Base-by-base conservation (phyloP, 106 monocot genomes). In the Agapanthus africanus region DNA sequence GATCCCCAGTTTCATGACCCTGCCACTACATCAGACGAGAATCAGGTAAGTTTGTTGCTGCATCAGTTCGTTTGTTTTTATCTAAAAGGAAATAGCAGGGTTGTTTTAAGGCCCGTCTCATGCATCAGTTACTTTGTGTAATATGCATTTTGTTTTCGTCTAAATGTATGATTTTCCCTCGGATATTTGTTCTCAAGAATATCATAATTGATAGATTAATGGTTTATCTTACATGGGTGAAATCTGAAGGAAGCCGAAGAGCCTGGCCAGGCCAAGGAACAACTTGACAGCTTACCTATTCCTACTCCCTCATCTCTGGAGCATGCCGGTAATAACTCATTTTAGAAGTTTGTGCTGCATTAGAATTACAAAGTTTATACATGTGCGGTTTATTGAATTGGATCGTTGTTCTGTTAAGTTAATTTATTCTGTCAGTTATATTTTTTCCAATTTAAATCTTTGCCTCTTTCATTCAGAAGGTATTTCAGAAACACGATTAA, bases 251-350 rank as follows among this genome's bases (percentile, higher is more conserved):
- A 56, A 28, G 56, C 30, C 28, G 19, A 61, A 61, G 32, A 10
- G 56, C 60, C 13, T 61, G 16, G 18, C 3, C 60, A 61, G 60
- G 60, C n/a, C 35, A 61, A 61, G 35, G 33, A 16, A 35, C 60
- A 34, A 19, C 60, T 6, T 61, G 35, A 35, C 35, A 61, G 7
- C 35, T 18, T 35, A 61, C 35, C 33, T 18, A 61, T 18, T 19
- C 34, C 35, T 61, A 4, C 15, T 1, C 19, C 60, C 34, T 19
- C 15, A 18, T 9, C 35, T 34, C 5, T 19, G 35, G 60, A 61
- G 60, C 60, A 16, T 35, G 60, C 33, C 35, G 60, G 60, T 61
- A 61, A 35, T 35, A 35, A 35, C 34, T 34, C 35, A 61, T 19
- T 34, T 1, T 4, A 61, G 60, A 18, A 34, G 5, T 32, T 11